Base-by-base conservation (phyloP, 495 filamentous ascomycete species). In the Penicillium herquei region DNA sequence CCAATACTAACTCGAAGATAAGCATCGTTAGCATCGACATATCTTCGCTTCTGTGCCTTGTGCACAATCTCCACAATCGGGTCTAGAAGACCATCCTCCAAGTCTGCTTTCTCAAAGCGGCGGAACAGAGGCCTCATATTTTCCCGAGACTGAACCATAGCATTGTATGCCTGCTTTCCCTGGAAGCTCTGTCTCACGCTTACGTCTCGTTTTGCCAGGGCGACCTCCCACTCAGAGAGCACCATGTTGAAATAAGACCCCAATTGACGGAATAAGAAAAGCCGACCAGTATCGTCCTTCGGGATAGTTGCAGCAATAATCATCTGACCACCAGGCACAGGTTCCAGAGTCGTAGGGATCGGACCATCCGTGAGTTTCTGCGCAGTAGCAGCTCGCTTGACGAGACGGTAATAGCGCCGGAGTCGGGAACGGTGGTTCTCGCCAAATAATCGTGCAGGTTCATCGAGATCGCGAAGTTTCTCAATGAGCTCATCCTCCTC, bases 21-120 rank as follows among this genome's bases (percentile, higher is more conserved):
- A 1, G 91, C 91, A 67, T 98, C 92, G 65, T 97, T 98, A 17
- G 94, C 94, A 72, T 96, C 90, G 35, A 98, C 95, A 68, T 98
- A 98, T 62, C 90, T 79, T 51, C 89, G 77, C 64, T 90, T 86
- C 76, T 98, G 94, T 6, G 91, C 91, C 18, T 92, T 90, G 57
- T 85, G 76, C 13, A 96, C 92, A 61, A 98, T 98, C 74, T 97
- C 93, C n/a, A 93, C 84, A 9, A 98, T 79, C 10, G 92, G 89
- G 57, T 86, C 84, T 14, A 98, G 75, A 26, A 98, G 80, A 11
- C 83, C 83, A 53, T 90, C 84, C 50, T 91, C 87, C 6, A 98
- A 66, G 37, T 92, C 89, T 3, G 76, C 81, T 49, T 85, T 84
- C 66, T 96, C 92, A 55, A 98, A 87, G 55, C 91, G 88, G 31